These are phyloP conservation scores for Pseudogymnoascus sp. DNA, from an alignment of 2,329 filamentous ascomycete species.

Conservation along the genomic window DNA sequence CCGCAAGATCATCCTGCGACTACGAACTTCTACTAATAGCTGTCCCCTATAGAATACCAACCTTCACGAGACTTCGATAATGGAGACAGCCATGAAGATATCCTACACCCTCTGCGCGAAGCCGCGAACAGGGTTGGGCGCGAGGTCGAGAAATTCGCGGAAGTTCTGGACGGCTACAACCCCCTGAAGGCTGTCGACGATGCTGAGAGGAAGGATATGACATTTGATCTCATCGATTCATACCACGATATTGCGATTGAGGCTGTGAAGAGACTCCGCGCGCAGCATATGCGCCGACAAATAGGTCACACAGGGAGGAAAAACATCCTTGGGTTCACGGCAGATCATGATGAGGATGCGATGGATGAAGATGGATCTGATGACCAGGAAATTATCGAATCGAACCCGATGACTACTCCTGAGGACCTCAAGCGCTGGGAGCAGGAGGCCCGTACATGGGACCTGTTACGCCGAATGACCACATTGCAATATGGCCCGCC, in stretches of 20 bases:
- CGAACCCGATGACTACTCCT: slow-evolving; percentile 29
- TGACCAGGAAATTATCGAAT: slow-evolving; percentile 11
- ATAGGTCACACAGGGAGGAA: slow-evolving; percentile 24
- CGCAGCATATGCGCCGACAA: slow-evolving; percentile 29
- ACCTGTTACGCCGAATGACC: slow-evolving; percentile 58
- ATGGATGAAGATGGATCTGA: slow-evolving; percentile 10
- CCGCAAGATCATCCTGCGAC: slow-evolving; percentile 14
- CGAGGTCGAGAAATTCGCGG: slow-evolving; percentile 82
- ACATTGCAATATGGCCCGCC: slow-evolving; percentile 51
- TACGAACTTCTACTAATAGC: slow-evolving; percentile 19
- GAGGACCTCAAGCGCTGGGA: slow-evolving; percentile 58
- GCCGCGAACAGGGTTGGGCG: slow-evolving; percentile 62
- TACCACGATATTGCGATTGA: slow-evolving; percentile 51
- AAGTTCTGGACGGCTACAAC: slow-evolving; percentile 68
- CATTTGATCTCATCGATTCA: slow-evolving; percentile 58
- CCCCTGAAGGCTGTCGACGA: slow-evolving; percentile 38
- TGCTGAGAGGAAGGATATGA: slow-evolving; percentile 51
- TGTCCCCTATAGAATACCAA: slow-evolving; percentile 16
- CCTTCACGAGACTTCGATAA: slow-evolving; percentile 25
- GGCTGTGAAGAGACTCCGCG: slow-evolving; percentile 35
- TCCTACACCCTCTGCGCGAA: slow-evolving; percentile 51
- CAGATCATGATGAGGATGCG: slow-evolving; percentile 13
- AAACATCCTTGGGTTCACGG: slow-evolving; percentile 29
- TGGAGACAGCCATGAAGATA: slow-evolving; percentile 34
- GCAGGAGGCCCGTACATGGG: slow-evolving; percentile 84